Evolutionary conservation across 768 basidiomycete genomes (phyloP).

Genomic region (Psilocybe cyanescens): DNA sequence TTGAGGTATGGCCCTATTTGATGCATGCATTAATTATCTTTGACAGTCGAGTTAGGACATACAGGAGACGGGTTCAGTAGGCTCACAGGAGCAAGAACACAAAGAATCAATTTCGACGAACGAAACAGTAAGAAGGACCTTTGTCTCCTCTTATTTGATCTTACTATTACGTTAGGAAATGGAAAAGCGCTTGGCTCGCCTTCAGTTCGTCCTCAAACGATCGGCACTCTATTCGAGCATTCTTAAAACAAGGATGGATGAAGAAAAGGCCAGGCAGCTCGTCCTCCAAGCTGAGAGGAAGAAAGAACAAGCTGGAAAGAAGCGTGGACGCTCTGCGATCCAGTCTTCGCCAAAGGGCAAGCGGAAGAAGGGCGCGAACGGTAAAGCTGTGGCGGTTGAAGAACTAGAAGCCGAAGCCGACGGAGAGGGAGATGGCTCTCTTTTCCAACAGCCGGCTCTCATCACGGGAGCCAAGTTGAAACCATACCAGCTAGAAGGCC

Average conservation of each 20-base stretch:
- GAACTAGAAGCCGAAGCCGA: conserved; percentile 20
- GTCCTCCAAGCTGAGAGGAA: conserved; percentile 25
- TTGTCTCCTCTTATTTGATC: not conserved
- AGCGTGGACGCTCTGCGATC: conserved; percentile 23
- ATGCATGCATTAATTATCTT: not conserved
- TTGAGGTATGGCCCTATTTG: conserved; percentile 2
- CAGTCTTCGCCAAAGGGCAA: conserved; percentile 26
- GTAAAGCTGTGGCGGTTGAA: conserved; percentile 22
- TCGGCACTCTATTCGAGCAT: conserved; percentile 77
- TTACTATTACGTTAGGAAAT: conserved; percentile 42
- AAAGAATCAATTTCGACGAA: conserved; percentile 3
- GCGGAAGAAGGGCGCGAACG: conserved; percentile 29
- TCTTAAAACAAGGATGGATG: conserved; percentile 77
- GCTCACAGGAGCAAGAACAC: conserved; percentile 6
- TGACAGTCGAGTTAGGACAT: not conserved
- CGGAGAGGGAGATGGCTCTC: conserved; percentile 30
- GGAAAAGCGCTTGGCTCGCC: conserved; percentile 50
- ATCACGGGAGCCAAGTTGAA: conserved; percentile 88
- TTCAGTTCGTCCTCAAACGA: conserved; percentile 73
- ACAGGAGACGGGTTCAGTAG: conserved; percentile 14
- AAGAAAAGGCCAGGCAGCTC: conserved; percentile 42
- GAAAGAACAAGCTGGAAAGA: conserved; percentile 26
- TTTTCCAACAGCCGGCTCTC: conserved; percentile 74
- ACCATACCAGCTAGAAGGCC: conserved; percentile 90
- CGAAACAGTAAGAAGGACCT: conserved; percentile 7